Evolutionary conservation across 2,329 filamentous ascomycete species (phyloP).

Genomic region (Metarhizium sp.): DNA sequence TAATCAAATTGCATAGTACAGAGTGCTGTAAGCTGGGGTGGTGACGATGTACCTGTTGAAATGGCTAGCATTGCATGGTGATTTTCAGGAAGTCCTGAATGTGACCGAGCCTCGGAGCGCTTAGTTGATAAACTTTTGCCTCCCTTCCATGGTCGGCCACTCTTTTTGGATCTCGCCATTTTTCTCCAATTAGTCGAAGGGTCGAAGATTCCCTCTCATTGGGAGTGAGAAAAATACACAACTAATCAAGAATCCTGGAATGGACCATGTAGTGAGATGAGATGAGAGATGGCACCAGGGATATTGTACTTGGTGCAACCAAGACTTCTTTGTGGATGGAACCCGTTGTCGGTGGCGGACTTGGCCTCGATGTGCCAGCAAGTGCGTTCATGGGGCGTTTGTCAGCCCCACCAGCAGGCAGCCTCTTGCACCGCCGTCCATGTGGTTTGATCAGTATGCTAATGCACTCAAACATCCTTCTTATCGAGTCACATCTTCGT

Average conservation of each 20-base stretch:
- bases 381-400: not conserved
- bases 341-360: not conserved
- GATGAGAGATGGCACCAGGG: not conserved
- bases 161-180: constrained; percentile 3
- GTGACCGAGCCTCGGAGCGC: not conserved
- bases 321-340: not conserved
- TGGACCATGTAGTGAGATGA: not conserved
- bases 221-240: not conserved
- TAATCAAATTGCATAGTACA: not conserved
- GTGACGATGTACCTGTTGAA: not conserved
- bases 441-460: not conserved
- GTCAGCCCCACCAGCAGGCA: not conserved
- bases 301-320: not conserved
- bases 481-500: not conserved
- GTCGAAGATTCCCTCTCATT: not conserved
- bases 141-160: not conserved
- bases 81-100: not conserved
- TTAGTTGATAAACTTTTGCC: not conserved
- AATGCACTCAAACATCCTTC: not conserved
- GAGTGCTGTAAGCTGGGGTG: not conserved
- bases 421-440: not conserved
- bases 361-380: not conserved
- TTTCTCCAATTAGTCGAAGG: not conserved
- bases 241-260: not conserved
- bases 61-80: not conserved